These are phyloP conservation scores for Tylopilus sp. DNA, from an alignment of 768 basidiomycete species.

Conservation along the genomic window DNA sequence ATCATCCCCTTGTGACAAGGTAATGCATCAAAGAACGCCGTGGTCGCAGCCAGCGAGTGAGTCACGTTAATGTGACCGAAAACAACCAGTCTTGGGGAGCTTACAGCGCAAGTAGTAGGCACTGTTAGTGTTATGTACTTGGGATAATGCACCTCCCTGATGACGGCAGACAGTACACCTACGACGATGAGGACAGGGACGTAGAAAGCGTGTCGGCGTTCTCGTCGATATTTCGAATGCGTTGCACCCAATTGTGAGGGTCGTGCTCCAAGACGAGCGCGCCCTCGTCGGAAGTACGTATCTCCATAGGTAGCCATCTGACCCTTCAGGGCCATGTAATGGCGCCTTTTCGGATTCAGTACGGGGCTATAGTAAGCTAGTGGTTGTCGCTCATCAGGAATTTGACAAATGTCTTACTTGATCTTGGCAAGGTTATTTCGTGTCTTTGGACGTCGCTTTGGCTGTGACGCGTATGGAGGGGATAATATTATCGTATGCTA, in stretches of 20 bases:
- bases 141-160: constrained; percentile 89
- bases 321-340: constrained; percentile 65
- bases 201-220: constrained; percentile 85
- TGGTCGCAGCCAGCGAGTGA: constrained; percentile 58
- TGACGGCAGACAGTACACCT: constrained; percentile 38
- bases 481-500: no score
- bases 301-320: constrained; percentile 74
- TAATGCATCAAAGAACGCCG: constrained; percentile 82
- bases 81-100: constrained; percentile 35
- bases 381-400: no score
- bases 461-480: no score
- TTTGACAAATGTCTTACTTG: no score
- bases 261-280: constrained; percentile 98
- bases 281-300: constrained; percentile 83
- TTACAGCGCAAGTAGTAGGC: constrained; percentile 34
- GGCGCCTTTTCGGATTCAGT: constrained; percentile 72
- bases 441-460: no score
- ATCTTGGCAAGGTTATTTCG: no score
- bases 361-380: no score
- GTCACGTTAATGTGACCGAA: constrained; percentile 81
- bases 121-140: constrained; percentile 72
- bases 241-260: constrained; percentile 83
- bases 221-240: constrained; percentile 70
- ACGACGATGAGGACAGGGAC: constrained; percentile 56
- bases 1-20: constrained; percentile 50